Evolutionary conservation across 2,329 filamentous ascomycete genomes (phyloP).

Genomic region (Seiridium cupressi): DNA sequence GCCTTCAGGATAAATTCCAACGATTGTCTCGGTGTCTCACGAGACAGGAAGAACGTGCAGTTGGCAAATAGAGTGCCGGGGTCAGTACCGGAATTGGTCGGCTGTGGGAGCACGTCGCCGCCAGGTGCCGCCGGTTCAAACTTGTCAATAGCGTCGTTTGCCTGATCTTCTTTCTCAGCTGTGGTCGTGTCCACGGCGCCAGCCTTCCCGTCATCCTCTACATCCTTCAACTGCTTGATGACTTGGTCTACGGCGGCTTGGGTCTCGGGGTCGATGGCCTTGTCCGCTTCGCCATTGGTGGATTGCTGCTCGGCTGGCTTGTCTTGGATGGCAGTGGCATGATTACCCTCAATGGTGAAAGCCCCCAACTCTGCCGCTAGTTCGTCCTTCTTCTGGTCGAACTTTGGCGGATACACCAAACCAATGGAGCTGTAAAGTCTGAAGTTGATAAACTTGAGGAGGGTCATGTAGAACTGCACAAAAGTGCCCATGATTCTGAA

Average conservation of each 20-base stretch:
- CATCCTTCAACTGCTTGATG: constrained; percentile 63
- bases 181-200: constrained; percentile 34
- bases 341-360: constrained; percentile 82
- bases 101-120: constrained; percentile 84
- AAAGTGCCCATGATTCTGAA: constrained; percentile 99
- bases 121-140: constrained; percentile 83
- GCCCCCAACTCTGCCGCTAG: constrained; percentile 86
- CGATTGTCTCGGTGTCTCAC: constrained; percentile 86
- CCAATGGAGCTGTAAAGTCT: constrained; percentile 88
- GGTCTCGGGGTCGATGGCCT: constrained; percentile 59
- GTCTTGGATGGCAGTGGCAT: constrained; percentile 52
- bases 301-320: constrained; percentile 45
- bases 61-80: constrained; percentile 78
- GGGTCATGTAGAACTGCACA: constrained; percentile 96
- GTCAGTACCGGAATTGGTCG: constrained; percentile 62
- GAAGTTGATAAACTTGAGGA: constrained; percentile 95
- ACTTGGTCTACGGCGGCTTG: constrained; percentile 69
- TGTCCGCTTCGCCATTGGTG: constrained; percentile 45
- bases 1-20: constrained; percentile 91
- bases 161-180: constrained; percentile 39
- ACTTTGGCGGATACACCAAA: constrained; percentile 93
- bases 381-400: constrained; percentile 83
- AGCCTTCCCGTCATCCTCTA: constrained; percentile 36
- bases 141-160: constrained; percentile 74
- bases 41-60: constrained; percentile 88